Evolutionary conservation across 345 rosid genomes (phyloP), one percentile per base, ranked within the genome.

Genomic region (Linum trigynum): DNA sequence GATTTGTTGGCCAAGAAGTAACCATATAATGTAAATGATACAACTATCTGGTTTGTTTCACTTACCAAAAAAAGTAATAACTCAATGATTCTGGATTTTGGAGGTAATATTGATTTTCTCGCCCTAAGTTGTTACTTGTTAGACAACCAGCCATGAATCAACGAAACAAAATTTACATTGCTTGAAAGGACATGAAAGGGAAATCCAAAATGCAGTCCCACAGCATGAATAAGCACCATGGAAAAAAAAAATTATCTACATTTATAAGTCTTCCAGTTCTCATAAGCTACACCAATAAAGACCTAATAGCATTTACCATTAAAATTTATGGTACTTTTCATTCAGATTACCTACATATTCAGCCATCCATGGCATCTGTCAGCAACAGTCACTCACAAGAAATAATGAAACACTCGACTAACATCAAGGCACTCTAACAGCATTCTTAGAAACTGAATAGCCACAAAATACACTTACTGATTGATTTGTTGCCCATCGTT

Each of bases 401-500:
- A 48, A 48, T 12, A 23, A 23, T 23, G 32, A 23, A 23, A 23
- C 32, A 23, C 0, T 23, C 32, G 11, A 9, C 53, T 9, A 48
- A 48, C 53, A 48, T 48, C 53, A 48, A 48, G 1, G 14, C 32
- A 48, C 7, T 48, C 53, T 15, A 48, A 48, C 53, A 48, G 9
- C 9, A 48, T 9, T 15, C 53, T 6, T 48, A 15, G 14, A 48
- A 12, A 9, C 53, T 48, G 53, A 10, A 48, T 3, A 15, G 53
- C 14, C 50, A 69, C 10, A 61, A 48, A 63, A 59, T 67, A 38
- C 37, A 72, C 83, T 56, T 85, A 89, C 96, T 72, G 85, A 83
- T 76, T 86, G 96, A 75, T 89, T 89, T 61, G 91, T 89, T 11
- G 91, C 94, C 94, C 91, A 89, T 73, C 96, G 74, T 77, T 89